Conservation (phyloP, 495 filamentous ascomycete species). For the Penicillium psychrofluorescens region DNA sequence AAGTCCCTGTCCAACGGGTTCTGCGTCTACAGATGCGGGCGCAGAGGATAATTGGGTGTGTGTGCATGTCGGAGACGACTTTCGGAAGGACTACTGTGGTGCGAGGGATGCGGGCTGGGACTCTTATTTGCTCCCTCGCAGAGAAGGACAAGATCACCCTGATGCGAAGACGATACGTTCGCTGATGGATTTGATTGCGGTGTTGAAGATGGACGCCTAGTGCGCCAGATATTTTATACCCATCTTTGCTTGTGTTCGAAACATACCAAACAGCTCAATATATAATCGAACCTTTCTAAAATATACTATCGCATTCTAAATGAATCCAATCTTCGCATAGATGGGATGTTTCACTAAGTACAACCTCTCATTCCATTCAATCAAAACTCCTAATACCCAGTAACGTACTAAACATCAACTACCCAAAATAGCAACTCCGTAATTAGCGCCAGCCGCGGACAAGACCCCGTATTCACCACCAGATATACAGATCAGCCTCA, state of each 20-base stretch:
- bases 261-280: too few species aligned
- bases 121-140: conserved; percentile 42
- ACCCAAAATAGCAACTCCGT: background rate
- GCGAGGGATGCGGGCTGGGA: conserved; percentile 60
- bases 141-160: conserved; percentile 2
- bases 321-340: too few species aligned
- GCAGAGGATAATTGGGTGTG: conserved; percentile 28
- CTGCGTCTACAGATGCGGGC: background rate
- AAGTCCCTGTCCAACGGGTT: background rate
- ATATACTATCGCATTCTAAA: too few species aligned
- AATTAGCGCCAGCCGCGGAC: background rate
- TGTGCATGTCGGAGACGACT: conserved; percentile 65
- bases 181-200: conserved; percentile 17
- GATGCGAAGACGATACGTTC: conserved; percentile 16
- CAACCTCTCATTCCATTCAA: too few species aligned
- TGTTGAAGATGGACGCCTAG: too few species aligned
- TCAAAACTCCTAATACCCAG: too few species aligned
- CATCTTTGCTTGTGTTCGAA: too few species aligned
- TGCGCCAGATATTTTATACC: too few species aligned
- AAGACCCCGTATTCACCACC: background rate
- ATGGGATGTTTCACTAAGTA: too few species aligned
- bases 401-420: background rate
- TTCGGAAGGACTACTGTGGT: conserved; percentile 53
- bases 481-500: too few species aligned
- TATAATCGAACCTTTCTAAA: too few species aligned